These are phyloP conservation scores for Botryosphaeria dothidea DNA, from an alignment of 2,329 filamentous ascomycete genomes.

Conservation along the genomic window DNA sequence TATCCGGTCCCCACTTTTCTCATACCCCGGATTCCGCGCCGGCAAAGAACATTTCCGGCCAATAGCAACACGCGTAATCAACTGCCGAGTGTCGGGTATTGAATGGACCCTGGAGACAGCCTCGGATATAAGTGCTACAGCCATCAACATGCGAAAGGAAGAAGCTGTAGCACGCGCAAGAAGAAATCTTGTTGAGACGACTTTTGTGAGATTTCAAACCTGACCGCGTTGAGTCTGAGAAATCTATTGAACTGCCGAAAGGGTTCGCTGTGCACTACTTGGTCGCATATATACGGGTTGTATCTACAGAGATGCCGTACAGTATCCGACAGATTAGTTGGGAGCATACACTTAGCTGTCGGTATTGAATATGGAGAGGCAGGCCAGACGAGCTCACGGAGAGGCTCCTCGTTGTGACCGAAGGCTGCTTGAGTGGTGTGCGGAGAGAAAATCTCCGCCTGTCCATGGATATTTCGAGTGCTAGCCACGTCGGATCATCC, in stretches of 20 bases:
- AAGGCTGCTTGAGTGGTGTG: no score
- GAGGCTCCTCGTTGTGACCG: no score
- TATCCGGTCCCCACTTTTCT: conserved; percentile 2
- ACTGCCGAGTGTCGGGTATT: not conserved
- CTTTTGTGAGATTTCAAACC: not conserved
- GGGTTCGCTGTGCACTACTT: not conserved
- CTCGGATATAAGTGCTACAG: not conserved
- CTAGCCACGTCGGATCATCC: not conserved
- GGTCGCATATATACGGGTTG: not conserved
- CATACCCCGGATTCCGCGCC: not conserved
- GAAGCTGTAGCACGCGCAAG: not conserved
- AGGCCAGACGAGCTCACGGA: no score
- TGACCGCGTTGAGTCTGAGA: not conserved
- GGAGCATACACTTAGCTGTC: no score
- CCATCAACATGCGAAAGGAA: not conserved
- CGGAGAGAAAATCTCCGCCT: not conserved
- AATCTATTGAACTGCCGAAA: not conserved
- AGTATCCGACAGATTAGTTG: not conserved
- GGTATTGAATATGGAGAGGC: no score
- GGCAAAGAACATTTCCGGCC: not conserved
- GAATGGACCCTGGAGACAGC: not conserved
- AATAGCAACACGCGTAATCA: conserved; percentile 10
- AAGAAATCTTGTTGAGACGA: not conserved
- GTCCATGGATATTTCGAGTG: not conserved
- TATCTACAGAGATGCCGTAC: not conserved